Base-by-base conservation (phyloP, 176 grass and related monocot genomes). In the Urochloa ruziziensis region DNA sequence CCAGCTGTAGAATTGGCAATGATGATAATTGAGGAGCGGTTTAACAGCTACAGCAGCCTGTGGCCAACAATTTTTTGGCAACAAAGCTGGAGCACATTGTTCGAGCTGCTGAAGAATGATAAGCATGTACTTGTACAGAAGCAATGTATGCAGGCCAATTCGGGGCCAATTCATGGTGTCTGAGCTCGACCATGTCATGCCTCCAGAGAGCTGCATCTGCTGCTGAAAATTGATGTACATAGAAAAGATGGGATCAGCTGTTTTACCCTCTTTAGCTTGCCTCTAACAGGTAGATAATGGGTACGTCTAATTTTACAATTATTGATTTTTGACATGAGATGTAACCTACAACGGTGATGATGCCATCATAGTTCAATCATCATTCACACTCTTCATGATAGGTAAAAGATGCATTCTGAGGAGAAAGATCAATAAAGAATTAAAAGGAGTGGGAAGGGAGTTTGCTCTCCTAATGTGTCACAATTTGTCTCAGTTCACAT, bases 211-310 rank as follows among this genome's bases (percentile, higher is more conserved):
- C 71, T 81, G 78, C 63, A 81, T 53, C 70, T 62, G 69, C 62
- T 82, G 63, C 51, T 84, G 75, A 66, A 92, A 77, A 63, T 79
- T 87, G 62, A 75, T 92, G 87, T 89, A 92, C 80, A 92, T 89
- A 92, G 57, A 62, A 47, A 61, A 86, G 59, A 89, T 48, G 60
- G 78, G 49, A 86, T 86, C 43, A 76, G 24, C 63, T 81, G 70
- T 52, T 85, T 82, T 82, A 77, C 56, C 44, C 61, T 57, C 78
- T 84, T 83, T 88, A 79, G 79, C 78, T 89, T 89, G 85, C 32
- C 62, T 63, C 88, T 85, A 77, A 89, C 71, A 70, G 62, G 86
- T 89, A 86, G 86, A 86, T 78, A 83, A 86, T 54, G 32, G 48
- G 74, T 39, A 67, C 34, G 59, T 69, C 61, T 73, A 79, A 47